Evolutionary conservation across 768 basidiomycete genomes (phyloP).

Genomic region (Pholiota molesta): DNA sequence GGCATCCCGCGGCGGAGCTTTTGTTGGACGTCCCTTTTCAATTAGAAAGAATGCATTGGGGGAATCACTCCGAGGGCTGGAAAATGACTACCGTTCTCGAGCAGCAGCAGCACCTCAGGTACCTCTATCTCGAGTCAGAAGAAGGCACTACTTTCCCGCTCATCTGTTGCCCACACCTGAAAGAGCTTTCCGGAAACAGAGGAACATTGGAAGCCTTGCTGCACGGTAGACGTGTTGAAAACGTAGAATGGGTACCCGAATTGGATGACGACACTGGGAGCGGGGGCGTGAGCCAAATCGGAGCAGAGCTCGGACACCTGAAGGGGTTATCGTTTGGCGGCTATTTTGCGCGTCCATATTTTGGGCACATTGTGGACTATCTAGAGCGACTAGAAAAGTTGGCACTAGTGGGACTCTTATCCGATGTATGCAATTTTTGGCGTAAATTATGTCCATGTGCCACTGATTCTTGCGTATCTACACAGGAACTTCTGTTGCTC

Average conservation of each 20-base stretch:
- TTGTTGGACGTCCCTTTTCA: slow-evolving; percentile 8
- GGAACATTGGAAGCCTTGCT: slow-evolving; percentile 14
- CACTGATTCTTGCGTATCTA: neutral
- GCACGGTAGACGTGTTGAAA: slow-evolving; percentile 9
- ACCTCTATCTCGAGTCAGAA: slow-evolving; percentile 11
- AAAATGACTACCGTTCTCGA: slow-evolving; percentile 5
- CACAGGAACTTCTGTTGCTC: slow-evolving; percentile 14
- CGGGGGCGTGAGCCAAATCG: slow-evolving; percentile 1
- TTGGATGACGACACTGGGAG: slow-evolving; percentile 11
- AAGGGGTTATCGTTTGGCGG: slow-evolving; percentile 18
- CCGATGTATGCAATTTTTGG: slow-evolving; percentile 2
- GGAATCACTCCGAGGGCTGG: slow-evolving; percentile 6
- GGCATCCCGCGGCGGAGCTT: slow-evolving; percentile 7
- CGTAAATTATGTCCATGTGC: neutral
- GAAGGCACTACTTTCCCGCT: neutral
- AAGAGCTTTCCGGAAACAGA: slow-evolving; percentile 12
- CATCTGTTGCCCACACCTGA: slow-evolving; percentile 5
- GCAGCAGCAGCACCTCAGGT: slow-evolving; percentile 5
- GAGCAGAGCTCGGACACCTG: slow-evolving; percentile 7
- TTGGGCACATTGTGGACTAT: slow-evolving; percentile 8
- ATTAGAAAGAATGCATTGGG: slow-evolving; percentile 14
- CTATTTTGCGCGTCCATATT: slow-evolving; percentile 16
- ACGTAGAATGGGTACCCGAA: slow-evolving; percentile 19
- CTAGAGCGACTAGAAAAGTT: slow-evolving; percentile 11
- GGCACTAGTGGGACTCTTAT: slow-evolving; percentile 12